Evolutionary conservation across 306 rosid genomes (phyloP), one percentile per base, ranked within the genome.

Genomic region (Ammopiptanthus mongolicus): DNA sequence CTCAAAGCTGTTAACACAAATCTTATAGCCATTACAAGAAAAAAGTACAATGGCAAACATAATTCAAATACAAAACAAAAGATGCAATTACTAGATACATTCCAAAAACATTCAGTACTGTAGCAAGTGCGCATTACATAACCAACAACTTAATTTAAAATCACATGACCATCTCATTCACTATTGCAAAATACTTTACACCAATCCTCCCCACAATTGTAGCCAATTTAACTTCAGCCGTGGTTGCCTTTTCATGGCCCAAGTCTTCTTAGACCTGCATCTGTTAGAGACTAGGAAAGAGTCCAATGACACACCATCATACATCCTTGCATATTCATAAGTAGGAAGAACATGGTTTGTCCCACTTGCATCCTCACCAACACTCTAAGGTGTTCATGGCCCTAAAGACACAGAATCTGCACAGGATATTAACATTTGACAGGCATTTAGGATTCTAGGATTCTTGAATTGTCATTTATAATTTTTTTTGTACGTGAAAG

Each of bases 301-400:
- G 89, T 95, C 99, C 70, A 95, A 76, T 11, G 99, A 86, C 74
- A 92, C 97, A 25, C 99, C 99, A n/a, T 96, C 79, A 9, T 95
- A 95, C 99, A 95, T 95, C 73, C 97, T 87, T 12, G 99, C 97
- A 86, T 95, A 95, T 12, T 97, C 99, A 34, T 95, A 95, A 4
- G 99, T 92, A 17, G 99, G 99, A 82, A 95, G 99, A 83, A 95
- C 99, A 23, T 95, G 99, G 84, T 92, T 95, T 17, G 99, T 95
- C 48, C 99, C 99, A 57, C 99, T 95, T 12, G 99, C 99, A 48
- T 95, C 92, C 65, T 95, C 99, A 78, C 99, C 97, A 19, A 95
- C 97, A 56, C 99, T 95, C 85, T 92, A 97, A 0, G 99, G 99
- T 1, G 99, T 95, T 97, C 99, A 95, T 7, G 82, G 91, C 73